phyloP scores from a whole-genome alignment of 2,329 filamentous ascomycete species.

The Aureobasidium sp. region DNA sequence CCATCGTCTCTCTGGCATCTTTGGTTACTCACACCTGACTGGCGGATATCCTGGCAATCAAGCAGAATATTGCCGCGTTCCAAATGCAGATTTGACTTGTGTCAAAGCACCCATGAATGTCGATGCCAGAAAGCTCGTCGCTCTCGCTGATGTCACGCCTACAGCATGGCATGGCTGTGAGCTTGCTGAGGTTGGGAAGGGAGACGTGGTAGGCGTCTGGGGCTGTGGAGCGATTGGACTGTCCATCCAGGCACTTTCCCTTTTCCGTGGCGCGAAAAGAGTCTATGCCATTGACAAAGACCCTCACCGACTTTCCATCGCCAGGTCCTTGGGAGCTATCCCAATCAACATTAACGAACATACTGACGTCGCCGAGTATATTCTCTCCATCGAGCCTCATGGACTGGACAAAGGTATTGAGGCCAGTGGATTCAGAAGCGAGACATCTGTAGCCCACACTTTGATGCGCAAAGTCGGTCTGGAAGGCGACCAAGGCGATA shows the following conservation, averaged over 20 bases:
- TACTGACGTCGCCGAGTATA: not conserved
- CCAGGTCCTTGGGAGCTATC: conserved; percentile 21
- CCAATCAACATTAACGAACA: not conserved
- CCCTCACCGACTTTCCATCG: conserved; percentile 21
- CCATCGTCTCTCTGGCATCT: conserved; percentile 40
- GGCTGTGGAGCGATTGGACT: conserved; percentile 60
- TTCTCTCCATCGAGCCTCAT: conserved; percentile 9
- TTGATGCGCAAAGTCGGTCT: conserved; percentile 7
- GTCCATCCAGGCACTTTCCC: conserved; percentile 77
- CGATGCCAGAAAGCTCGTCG: conserved; percentile 35
- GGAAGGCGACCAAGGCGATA: conserved; percentile 10
- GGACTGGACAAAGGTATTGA: conserved; percentile 10
- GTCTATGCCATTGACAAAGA: conserved; percentile 39
- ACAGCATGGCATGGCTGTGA: conserved; percentile 31
- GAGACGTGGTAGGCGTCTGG: conserved; percentile 39
- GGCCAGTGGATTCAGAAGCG: conserved; percentile 11
- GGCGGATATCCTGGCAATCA: conserved; percentile 29
- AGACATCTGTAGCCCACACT: not conserved
- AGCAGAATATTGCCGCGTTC: conserved; percentile 29
- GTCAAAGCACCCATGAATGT: conserved; percentile 45
- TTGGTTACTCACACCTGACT: conserved; percentile 29
- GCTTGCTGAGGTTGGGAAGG: conserved; percentile 35
- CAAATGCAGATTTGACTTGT: conserved; percentile 33
- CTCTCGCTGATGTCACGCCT: conserved; percentile 37
- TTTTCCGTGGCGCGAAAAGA: conserved; percentile 71